A percentile compares a stretch with the other conserved stretches of the same genome.
Evolutionary conservation across 169 alveolate species (phyloP).

Genomic region (Theileria orientalis): DNA sequence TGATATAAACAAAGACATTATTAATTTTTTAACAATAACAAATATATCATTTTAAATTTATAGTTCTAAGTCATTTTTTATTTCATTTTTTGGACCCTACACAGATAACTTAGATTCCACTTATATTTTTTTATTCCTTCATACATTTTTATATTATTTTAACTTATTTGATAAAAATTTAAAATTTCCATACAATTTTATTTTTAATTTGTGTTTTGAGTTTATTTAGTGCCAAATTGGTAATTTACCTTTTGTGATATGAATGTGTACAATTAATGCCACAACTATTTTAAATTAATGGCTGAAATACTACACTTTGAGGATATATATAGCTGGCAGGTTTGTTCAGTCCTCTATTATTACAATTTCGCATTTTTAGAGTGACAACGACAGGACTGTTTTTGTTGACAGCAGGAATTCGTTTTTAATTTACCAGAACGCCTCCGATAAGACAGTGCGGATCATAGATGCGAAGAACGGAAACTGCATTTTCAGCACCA

Average conservation of each 20-base stretch:
- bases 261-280: neutral
- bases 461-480: constrained; percentile 29
- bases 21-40: too few relatives aligned
- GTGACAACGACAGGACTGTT: constrained; percentile 46
- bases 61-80: too few relatives aligned
- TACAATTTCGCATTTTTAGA: constrained; percentile 11
- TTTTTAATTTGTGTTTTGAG: neutral
- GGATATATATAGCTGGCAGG: constrained; percentile 65
- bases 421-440: constrained; percentile 46
- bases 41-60: too few relatives aligned
- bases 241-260: neutral
- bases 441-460: constrained; percentile 46
- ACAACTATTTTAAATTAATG: constrained; percentile 11
- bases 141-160: neutral
- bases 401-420: constrained; percentile 44
- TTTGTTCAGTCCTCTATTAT: neutral
- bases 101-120: neutral
- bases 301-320: constrained; percentile 50
- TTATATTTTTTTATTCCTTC: neutral
- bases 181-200: neutral
- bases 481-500: constrained; percentile 20
- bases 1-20: neutral
- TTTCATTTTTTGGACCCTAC: too few relatives aligned
- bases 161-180: neutral
- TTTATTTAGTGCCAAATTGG: neutral